Evolutionary conservation across 306 rosid genomes (phyloP).

Genomic region (Quercus wislizeni): DNA sequence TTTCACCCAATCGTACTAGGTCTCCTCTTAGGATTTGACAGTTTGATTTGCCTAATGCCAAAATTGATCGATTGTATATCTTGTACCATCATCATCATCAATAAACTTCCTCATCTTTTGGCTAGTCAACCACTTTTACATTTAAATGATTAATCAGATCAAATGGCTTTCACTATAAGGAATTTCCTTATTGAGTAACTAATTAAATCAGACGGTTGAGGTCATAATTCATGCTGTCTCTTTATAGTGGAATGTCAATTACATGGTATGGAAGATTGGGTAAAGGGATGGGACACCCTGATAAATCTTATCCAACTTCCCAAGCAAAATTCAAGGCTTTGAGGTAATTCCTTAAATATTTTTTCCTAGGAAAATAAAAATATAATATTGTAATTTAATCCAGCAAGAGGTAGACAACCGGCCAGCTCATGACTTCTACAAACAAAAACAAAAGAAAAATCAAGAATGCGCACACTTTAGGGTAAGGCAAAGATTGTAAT

Average conservation of each 20-base stretch:
- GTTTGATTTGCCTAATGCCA: constrained; percentile 29
- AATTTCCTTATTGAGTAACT: background rate
- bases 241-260: background rate
- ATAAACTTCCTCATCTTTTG: background rate
- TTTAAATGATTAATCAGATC: constrained; percentile 29
- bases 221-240: background rate
- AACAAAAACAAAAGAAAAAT: too few relatives aligned
- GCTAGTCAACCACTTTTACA: background rate
- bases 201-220: background rate
- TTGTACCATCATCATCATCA: too few relatives aligned
- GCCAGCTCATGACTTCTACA: too few relatives aligned
- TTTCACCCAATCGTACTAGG: constrained; percentile 8
- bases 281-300: background rate
- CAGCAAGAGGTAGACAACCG: too few relatives aligned
- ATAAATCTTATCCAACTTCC: background rate
- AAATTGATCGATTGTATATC: background rate
- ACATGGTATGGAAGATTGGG: constrained; percentile 4
- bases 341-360: background rate
- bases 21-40: constrained; percentile 22
- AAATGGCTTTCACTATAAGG: background rate
- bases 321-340: background rate
- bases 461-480: too few relatives aligned
- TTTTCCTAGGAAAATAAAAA: background rate
- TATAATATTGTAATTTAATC: too few relatives aligned
- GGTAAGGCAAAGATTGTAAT: too few relatives aligned